Base-by-base conservation (phyloP, 768 basidiomycete species). In the Pleurotus djamor region DNA sequence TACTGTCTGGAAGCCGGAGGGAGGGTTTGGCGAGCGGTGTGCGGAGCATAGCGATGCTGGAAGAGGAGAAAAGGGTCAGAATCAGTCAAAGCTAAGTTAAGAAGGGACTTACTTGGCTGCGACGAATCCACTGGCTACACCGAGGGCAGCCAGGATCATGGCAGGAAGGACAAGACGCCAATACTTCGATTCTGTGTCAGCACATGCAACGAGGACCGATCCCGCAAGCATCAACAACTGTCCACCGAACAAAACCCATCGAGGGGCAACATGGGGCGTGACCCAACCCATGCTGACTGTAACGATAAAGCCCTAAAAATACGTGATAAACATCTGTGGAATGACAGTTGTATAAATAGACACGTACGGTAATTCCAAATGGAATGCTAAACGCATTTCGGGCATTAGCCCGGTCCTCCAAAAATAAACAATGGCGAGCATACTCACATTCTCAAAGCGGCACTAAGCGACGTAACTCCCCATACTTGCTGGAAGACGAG, bases 41-140 rank as follows among this genome's bases (percentile, higher is more conserved):
- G 61, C 71, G 76, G 65, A 83, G 74, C 59, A 83, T 77, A n/a
- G 79, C 77, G 34, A 83, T 78, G 61, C 78, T 83, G 38, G 2
- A 14, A 48, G 50, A 2, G 28, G 51, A 4, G 5, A 21, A 8
- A n/a, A 36, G 3, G 16, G 17, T 4, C 8, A 9, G 12, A 3
- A 35, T 3, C 6, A 21, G 16, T 21, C 1, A 43, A 16, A 12
- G 21, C 17, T 1, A 12, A 9, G 5, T 34, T 16, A 38, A 2
- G 16, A 3, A 17, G 16, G 16, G 5, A 66, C 78, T 62, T 65
- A 80, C 80, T 79, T 82, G 1, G 79, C 74, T 55, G 78, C 79
- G 16, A 72, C 77, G 60, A 74, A 83, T 4, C 69, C 65, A 57
- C 80, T 64, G 69, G 78, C 76, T 1, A 69, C 64, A 2, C 82